Evolutionary conservation across 1,139 yeast genomes (phyloP), one percentile per base, ranked within the genome.

Genomic region (Meyerozyma elateridarum): DNA sequence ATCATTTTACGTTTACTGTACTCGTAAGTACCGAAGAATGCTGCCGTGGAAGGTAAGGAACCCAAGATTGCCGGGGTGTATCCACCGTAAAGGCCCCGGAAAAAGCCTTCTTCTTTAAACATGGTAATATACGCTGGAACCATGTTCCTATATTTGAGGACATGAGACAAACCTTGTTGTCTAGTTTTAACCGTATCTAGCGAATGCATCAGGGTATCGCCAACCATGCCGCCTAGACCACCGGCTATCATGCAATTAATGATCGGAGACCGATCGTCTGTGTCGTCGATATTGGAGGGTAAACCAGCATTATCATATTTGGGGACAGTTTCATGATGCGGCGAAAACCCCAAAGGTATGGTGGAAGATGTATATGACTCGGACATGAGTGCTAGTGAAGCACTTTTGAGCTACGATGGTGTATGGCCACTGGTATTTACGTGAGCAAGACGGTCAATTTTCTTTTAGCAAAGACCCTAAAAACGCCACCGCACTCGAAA

Each of bases 131-230:
- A 85, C 0, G 97, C 96, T 5, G 78, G 71, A 13, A 70, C 54
- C 69, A 85, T 67, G 45, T 71, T 74, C 42, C 64, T 70, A 56
- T 91, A 89, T 55, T 84, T 84, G 6, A 62, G 45, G 19, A 75
- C 75, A 41, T 70, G 65, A 14, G 87, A 81, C 5, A 94, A 85
- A 17, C 96, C 97, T 52, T 91, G 98, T 54, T 91, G 98, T 45
- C 98, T 70, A 2, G 98, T 91, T 56, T 91, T 91, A 25, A 93
- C 96, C 0, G 98, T 91, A 51, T 91, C 98, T 28, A 91, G 62
- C 1, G 97, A 89, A 56, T 91, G 96, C 96, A 91, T 91, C 30
- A 78, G 64, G 2, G 94, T 73, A 51, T 91, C 98, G 11, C 97
- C 98, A 22, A 89, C 77, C 38, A 85, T 79, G 2, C 98, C 98